Conservation (phyloP, 345 rosid species). For the Physaria fendleri region DNA sequence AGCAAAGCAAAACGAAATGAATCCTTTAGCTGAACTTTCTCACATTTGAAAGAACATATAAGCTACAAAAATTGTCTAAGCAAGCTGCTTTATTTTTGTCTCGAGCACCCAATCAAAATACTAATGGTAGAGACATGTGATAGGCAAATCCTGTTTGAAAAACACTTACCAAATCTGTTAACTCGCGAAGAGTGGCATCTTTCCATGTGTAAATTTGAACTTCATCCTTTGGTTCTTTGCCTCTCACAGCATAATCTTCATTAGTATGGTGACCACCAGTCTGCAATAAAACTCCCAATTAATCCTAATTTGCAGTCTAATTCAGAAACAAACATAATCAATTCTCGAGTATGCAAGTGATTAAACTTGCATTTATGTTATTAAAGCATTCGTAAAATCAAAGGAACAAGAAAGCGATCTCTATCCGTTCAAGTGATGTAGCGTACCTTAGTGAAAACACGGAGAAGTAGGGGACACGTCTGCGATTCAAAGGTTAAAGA, state of each 20-base stretch:
- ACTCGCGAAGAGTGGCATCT: constrained; percentile 85
- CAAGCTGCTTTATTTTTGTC: background rate
- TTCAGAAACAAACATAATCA: background rate
- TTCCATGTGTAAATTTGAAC: constrained; percentile 98
- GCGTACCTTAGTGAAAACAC: constrained; percentile 89
- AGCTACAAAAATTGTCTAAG: too few relatives aligned
- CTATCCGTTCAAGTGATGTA: too few relatives aligned
- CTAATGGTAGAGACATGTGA: too few relatives aligned
- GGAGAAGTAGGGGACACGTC: constrained; percentile 89
- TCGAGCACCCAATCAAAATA: too few relatives aligned
- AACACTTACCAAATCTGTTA: constrained; percentile 75
- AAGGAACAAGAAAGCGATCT: background rate
- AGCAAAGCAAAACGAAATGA: background rate
- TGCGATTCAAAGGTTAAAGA: constrained; percentile 27
- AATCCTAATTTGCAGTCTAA: background rate
- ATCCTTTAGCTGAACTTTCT: background rate
- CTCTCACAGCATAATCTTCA: constrained; percentile 91
- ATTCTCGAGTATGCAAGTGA: background rate
- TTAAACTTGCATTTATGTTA: background rate
- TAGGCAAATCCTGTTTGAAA: too few relatives aligned
- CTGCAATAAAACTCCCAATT: constrained; percentile 34
- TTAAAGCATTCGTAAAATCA: background rate
- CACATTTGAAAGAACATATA: background rate
- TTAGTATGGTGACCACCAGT: constrained; percentile 69
- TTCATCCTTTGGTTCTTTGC: constrained; percentile 95